phyloP scores from a whole-genome alignment of 768 basidiomycete species.

The Mycena vulgaris region DNA sequence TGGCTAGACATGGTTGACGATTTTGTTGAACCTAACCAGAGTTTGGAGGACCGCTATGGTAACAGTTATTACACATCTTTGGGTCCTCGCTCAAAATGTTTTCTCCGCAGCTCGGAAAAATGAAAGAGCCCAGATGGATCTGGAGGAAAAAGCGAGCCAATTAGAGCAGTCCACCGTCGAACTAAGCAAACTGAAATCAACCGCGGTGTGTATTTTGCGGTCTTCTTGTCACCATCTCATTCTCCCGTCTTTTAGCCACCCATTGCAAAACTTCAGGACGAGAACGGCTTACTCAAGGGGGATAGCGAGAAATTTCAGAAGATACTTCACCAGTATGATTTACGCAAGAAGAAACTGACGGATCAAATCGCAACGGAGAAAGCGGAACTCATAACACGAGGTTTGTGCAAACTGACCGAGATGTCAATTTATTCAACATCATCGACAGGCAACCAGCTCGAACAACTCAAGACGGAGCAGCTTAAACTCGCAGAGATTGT shows the following conservation, averaged over 20 bases:
- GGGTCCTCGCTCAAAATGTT: conserved; percentile 18
- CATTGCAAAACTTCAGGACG: conserved; percentile 72
- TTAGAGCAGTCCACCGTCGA: conserved; percentile 66
- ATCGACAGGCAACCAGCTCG: conserved; percentile 69
- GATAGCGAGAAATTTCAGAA: conserved; percentile 88
- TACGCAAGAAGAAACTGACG: conserved; percentile 75
- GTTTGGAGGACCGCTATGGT: conserved; percentile 87
- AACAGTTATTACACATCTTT: conserved; percentile 34
- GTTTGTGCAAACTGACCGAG: conserved; percentile 52
- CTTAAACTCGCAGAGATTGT: conserved; percentile 76
- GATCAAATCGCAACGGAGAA: conserved; percentile 79
- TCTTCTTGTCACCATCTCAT: conserved; percentile 15
- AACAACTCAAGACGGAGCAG: conserved; percentile 76
- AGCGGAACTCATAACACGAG: conserved; percentile 70
- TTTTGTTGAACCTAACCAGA: conserved; percentile 78
- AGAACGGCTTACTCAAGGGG: conserved; percentile 73
- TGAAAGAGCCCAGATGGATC: conserved; percentile 72
- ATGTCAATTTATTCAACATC: conserved; percentile 13
- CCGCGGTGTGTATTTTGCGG: conserved; percentile 61
- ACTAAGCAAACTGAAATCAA: conserved; percentile 70
- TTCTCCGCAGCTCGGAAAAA: conserved; percentile 78
- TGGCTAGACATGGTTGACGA: conserved; percentile 81
- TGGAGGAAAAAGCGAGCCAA: conserved; percentile 70
- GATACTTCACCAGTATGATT: conserved; percentile 79
- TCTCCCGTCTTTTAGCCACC: conserved; percentile 64